Percentiles rank a stretch among this genome's conserved stretches.
Evolutionary conservation across 202 grass and related monocot genomes (phyloP).

Genomic region (Thinopyrum obtusiflorum): DNA sequence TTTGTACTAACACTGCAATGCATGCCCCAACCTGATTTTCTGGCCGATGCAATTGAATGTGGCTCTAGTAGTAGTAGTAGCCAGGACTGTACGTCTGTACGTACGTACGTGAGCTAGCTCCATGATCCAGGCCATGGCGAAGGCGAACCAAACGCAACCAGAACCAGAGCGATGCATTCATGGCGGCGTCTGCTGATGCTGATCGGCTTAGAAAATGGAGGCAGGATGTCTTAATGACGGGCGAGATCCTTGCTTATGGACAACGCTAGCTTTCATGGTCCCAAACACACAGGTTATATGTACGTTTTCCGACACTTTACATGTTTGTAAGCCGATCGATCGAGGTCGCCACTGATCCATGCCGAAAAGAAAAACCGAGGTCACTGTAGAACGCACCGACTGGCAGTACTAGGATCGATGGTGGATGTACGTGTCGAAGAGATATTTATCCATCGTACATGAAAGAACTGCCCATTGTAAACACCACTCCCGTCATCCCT

Average conservation of each 20-base stretch:
- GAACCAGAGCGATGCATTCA: constrained; percentile 20
- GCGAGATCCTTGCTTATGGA: neutral
- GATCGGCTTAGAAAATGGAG: too few relatives aligned
- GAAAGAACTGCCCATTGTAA: too few relatives aligned
- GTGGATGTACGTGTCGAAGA: neutral
- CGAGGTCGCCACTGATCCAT: neutral
- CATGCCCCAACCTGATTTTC: neutral
- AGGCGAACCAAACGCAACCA: neutral
- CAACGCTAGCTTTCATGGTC: neutral
- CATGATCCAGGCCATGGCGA: neutral
- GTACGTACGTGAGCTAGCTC: neutral
- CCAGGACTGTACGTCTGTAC: neutral
- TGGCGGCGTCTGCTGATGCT: neutral
- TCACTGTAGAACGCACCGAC: neutral
- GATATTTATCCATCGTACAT: too few relatives aligned
- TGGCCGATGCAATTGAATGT: neutral
- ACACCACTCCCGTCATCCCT: too few relatives aligned
- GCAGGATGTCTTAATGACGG: too few relatives aligned
- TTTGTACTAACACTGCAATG: neutral
- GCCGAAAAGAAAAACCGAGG: neutral
- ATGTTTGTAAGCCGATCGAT: too few relatives aligned
- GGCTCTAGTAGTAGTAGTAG: neutral
- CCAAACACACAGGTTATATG: neutral
- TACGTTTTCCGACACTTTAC: neutral
- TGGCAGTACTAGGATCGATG: neutral